Evolutionary conservation across 257 asterid genomes (phyloP), one percentile per base, ranked within the genome.

Genomic region (Voacanga thouarsii): DNA sequence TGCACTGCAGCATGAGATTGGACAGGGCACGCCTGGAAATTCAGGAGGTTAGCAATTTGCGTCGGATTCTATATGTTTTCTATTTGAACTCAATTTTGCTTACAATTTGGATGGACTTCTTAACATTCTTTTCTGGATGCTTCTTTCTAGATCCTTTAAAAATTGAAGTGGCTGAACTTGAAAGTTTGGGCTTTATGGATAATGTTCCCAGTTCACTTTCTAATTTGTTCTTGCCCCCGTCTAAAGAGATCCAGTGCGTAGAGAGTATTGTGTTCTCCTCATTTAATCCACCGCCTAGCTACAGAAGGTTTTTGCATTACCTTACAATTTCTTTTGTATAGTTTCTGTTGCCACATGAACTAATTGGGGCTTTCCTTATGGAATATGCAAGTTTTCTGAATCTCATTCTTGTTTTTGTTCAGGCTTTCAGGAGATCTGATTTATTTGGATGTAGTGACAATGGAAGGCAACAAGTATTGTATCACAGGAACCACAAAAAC

Each of bases 361-460:
- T n/a, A 47, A 45, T 12, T 47, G 24, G 14, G 43, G 6, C 21
- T 71, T 80, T 61, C 16, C 43, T 45, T 73, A 59, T 69, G 81
- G 64, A 81, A 78, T 47, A 61, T 69, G 77, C 10, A 43, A 44
- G 69, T 86, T 37, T 73, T 67, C 76, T 83, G 78, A 71, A 74
- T 80, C 50, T 78, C 67, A 60, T 72, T 67, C 47, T 6, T 59
- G 28, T 67, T 85, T 79, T 75, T 83, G 82, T 83, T 21, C 93
- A 96, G 99, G 92, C 99, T 96, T 82, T 87, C 89, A 26, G 98
- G 99, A 75, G 99, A 96, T 87, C 85, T 96, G 82, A 88, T 93
- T 84, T 96, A 92, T 87, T 80, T 96, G 94, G 99, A 96, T 75
- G 89, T 96, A 78, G 88, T 82, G 66, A 90, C 96, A n/a, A 78